A percentile compares a stretch with the other conserved stretches of the same genome.
Conservation (phyloP, 2,329 filamentous ascomycete genomes). For the Talaromyces sp. region DNA sequence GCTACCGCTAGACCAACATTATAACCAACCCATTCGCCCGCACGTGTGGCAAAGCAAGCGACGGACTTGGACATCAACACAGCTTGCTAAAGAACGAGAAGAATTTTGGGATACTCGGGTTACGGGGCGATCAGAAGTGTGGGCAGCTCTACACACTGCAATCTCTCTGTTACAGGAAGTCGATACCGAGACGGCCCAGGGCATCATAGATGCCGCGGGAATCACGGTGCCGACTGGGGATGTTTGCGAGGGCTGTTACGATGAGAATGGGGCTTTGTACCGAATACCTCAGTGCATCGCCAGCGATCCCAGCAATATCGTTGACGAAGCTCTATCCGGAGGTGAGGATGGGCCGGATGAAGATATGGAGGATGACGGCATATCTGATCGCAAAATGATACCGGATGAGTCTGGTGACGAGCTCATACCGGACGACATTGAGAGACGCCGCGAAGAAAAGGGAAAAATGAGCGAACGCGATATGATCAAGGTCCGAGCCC, state of each 20-base stretch:
- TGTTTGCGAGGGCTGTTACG: constrained; percentile 65
- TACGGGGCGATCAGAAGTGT: constrained; percentile 69
- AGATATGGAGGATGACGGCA: constrained; percentile 20
- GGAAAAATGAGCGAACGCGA: constrained; percentile 55
- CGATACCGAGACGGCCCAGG: constrained; percentile 65
- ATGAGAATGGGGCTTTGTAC: constrained; percentile 65
- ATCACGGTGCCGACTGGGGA: constrained; percentile 70
- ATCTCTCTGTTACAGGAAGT: constrained; percentile 62
- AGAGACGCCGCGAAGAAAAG: constrained; percentile 50
- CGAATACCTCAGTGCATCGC: constrained; percentile 63
- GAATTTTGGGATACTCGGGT: constrained; percentile 92
- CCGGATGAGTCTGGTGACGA: constrained; percentile 37
- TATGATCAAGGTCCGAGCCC: constrained; percentile 52
- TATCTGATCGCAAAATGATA: constrained; percentile 27
- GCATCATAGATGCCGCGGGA: constrained; percentile 70
- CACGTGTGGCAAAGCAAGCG: constrained; percentile 61
- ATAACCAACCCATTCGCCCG: constrained; percentile 61
- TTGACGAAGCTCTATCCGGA: constrained; percentile 18
- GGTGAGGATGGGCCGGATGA: constrained; percentile 16
- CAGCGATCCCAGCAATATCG: constrained; percentile 58
- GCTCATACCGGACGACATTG: constrained; percentile 29
- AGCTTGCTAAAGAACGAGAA: constrained; percentile 63
- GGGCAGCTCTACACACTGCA: constrained; percentile 66
- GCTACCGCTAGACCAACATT: constrained; percentile 49
- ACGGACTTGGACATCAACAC: constrained; percentile 62